Evolutionary conservation across 805 yeast genomes (phyloP).

Genomic region (Teunomyces stri): DNA sequence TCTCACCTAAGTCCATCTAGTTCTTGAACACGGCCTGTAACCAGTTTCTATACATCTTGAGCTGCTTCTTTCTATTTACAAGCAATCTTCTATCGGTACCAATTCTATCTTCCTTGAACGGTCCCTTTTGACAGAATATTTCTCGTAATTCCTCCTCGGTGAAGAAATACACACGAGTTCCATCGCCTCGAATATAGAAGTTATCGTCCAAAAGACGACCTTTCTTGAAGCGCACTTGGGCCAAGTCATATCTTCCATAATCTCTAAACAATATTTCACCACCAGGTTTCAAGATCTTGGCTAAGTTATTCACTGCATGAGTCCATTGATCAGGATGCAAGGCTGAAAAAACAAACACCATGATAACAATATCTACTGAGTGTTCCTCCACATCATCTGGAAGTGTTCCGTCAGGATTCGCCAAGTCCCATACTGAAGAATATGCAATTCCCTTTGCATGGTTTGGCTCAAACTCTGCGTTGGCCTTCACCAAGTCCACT

Average conservation of each 20-base stretch:
- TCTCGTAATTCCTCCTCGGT: slow-evolving; percentile 85
- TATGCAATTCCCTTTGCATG: slow-evolving; percentile 51
- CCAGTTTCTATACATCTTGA: slow-evolving; percentile 98
- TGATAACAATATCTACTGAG: slow-evolving; percentile 87
- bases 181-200: slow-evolving; percentile 96
- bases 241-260: slow-evolving; percentile 93
- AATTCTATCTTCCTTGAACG: slow-evolving; percentile 67
- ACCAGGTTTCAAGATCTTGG: slow-evolving; percentile 82
- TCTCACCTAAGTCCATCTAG: background rate
- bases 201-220: slow-evolving; percentile 85
- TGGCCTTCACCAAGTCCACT: slow-evolving; percentile 73
- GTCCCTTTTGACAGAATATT: slow-evolving; percentile 53
- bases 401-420: slow-evolving; percentile 65
- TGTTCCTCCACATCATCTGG: slow-evolving; percentile 83
- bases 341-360: slow-evolving; percentile 94
- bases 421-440: slow-evolving; percentile 95
- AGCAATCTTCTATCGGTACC: slow-evolving; percentile 89
- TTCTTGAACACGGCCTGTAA: slow-evolving; percentile 81
- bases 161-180: slow-evolving; percentile 95
- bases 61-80: slow-evolving; percentile 86
- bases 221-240: slow-evolving; percentile 91
- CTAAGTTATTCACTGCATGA: slow-evolving; percentile 69
- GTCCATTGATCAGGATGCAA: slow-evolving; percentile 89
- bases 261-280: slow-evolving; percentile 88
- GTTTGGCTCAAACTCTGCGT: slow-evolving; percentile 57